Percentiles rank a stretch among this genome's conserved stretches.
These are phyloP conservation scores for Emergomyces pasteurianus DNA, from an alignment of 2,329 filamentous ascomycete genomes.

Conservation along the genomic window DNA sequence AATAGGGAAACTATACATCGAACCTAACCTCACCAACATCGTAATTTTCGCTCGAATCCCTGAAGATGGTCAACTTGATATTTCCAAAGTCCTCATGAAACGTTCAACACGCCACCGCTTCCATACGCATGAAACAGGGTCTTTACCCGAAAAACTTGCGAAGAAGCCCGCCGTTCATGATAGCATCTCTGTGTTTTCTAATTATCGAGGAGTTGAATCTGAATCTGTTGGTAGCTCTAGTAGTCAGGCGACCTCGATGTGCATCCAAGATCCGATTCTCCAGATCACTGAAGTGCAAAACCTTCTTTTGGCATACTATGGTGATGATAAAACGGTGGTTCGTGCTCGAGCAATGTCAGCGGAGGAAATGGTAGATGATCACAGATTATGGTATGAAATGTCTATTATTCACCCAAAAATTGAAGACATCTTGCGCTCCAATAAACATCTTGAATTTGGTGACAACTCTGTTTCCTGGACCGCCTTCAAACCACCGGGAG, in stretches of 20 bases:
- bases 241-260: slow-evolving; percentile 4
- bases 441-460: slow-evolving; percentile 23
- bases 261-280: slow-evolving; percentile 18
- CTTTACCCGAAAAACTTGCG: neutral
- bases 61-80: slow-evolving; percentile 13
- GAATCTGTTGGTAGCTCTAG: slow-evolving; percentile 3
- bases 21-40: slow-evolving; percentile 16
- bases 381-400: slow-evolving; percentile 28
- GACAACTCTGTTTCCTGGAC: slow-evolving; percentile 8
- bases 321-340: slow-evolving; percentile 15
- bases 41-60: slow-evolving; percentile 19
- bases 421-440: slow-evolving; percentile 22
- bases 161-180: neutral
- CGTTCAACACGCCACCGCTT: slow-evolving; percentile 22
- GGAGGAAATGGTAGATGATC: slow-evolving; percentile 21
- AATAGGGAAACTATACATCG: slow-evolving; percentile 23
- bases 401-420: slow-evolving; percentile 27
- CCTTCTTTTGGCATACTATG: slow-evolving; percentile 16
- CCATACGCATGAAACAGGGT: slow-evolving; percentile 2
- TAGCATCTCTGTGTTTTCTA: neutral
- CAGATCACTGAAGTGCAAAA: slow-evolving; percentile 30
- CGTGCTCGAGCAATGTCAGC: slow-evolving; percentile 17
- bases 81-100: slow-evolving; percentile 26
- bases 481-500: neutral
- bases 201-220: slow-evolving; percentile 6